Percentiles rank a stretch among this genome's conserved stretches.
Conservation (phyloP, 2,329 filamentous ascomycete genomes). For the Fusarium veterinarium region DNA sequence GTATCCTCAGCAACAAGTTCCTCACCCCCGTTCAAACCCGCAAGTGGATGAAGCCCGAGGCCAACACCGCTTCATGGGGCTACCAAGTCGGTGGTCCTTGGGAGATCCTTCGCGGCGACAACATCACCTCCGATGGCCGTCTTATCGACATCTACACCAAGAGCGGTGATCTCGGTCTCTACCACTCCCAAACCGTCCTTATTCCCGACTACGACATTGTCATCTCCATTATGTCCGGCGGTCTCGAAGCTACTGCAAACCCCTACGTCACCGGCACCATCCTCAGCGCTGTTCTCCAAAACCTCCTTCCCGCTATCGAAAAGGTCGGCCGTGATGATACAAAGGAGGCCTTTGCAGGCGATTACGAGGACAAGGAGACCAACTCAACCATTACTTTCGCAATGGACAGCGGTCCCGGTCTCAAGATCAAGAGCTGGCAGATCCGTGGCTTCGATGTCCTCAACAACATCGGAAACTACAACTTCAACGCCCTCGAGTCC, state of each 20-base stretch:
- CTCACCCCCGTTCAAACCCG: slow-evolving; percentile 54
- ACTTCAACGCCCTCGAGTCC: slow-evolving; percentile 26
- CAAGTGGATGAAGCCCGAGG: slow-evolving; percentile 58
- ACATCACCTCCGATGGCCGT: slow-evolving; percentile 52
- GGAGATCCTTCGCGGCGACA: slow-evolving; percentile 58
- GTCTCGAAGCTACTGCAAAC: slow-evolving; percentile 41
- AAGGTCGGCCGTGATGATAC: slow-evolving; percentile 54
- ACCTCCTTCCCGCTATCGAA: slow-evolving; percentile 56
- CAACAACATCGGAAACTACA: slow-evolving; percentile 48
- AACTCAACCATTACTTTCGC: slow-evolving; percentile 55
- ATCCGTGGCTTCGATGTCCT: slow-evolving; percentile 56
- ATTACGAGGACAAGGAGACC: slow-evolving; percentile 51
- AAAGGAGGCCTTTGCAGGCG: slow-evolving; percentile 48
- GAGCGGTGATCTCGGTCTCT: slow-evolving; percentile 55
- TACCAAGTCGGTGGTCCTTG: slow-evolving; percentile 58
- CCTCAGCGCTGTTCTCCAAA: slow-evolving; percentile 48
- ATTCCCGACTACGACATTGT: slow-evolving; percentile 60
- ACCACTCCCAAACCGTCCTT: slow-evolving; percentile 54
- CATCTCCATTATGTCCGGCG: slow-evolving; percentile 54
- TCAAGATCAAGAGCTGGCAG: slow-evolving; percentile 53
- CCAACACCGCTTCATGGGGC: slow-evolving; percentile 52
- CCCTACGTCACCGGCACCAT: slow-evolving; percentile 32
- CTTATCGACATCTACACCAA: slow-evolving; percentile 61
- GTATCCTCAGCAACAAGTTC: slow-evolving; percentile 57
- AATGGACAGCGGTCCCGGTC: slow-evolving; percentile 53